Evolutionary conservation across 208 protist species (phyloP), one percentile per base, ranked within the genome.

Genomic region (Trypanosoma caninum): DNA sequence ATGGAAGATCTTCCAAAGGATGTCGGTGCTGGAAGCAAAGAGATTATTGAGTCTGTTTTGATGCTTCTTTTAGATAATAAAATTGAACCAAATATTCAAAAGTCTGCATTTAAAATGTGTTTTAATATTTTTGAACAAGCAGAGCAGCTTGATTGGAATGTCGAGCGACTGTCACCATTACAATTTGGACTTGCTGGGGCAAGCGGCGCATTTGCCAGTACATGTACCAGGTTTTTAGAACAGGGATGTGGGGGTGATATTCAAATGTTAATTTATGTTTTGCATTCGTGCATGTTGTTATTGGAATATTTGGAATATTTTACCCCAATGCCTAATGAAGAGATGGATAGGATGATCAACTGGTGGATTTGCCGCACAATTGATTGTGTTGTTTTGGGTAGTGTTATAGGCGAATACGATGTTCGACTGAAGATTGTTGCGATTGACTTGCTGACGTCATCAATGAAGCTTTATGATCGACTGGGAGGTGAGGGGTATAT

Each of bases 281-380:
- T 91, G 30, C 82, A 85, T 25, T 78, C 83, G 14, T 92, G 85
- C 56, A 38, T 56, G 16, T 73, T 95, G 53, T 55, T 95, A 50
- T 66, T 95, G 33, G 89, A 95, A 45, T 95, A 95, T 62, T 88
- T 92, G 33, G 79, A 89, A 22, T 92, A 88, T 50, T 85, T 91
- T 55, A 55, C 47, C 2, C 59, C 62, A 30, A 58, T 89, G 16
- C 50, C 58, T 13, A 59, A 72, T 42, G 35, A 48, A 18, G 72
- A 84, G 31, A 69, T 70, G 53, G 42, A 52, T 9, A 67, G 65
- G 9, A 66, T 89, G 16, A 25, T 67, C 9, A 37, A 72, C 16
- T 74, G 48, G 22, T 94, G 88, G 82, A 69, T 89, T 44, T 45
- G 38, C 18, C 69, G 70, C 37, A 77, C 82, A 14, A 68, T 83